A percentile compares a stretch with the other conserved stretches of the same genome.
Evolutionary conservation across 441 rosid genomes (phyloP).

Genomic region (Metrosideros polymorpha): DNA sequence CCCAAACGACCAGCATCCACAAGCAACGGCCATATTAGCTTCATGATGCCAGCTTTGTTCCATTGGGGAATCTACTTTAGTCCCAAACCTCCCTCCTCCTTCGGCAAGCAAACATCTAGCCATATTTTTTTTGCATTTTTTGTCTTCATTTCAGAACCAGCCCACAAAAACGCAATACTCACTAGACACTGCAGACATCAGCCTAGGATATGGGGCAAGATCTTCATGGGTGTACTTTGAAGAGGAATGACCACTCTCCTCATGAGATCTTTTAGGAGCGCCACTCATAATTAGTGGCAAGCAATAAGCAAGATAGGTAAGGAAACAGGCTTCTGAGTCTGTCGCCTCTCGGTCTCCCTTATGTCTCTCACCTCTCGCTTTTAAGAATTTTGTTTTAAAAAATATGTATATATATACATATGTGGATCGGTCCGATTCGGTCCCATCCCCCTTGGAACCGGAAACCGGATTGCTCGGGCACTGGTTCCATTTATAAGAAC

Average conservation of each 20-base stretch:
- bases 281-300: conserved; percentile 52
- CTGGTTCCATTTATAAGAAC: too few relatives aligned
- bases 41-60: neutral
- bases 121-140: neutral
- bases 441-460: too few relatives aligned
- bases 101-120: neutral
- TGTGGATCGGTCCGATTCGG: too few relatives aligned
- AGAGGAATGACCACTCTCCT: conserved; percentile 69
- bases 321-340: neutral
- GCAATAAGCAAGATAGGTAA: neutral
- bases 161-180: conserved; percentile 12
- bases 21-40: neutral
- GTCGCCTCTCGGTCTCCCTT: too few relatives aligned
- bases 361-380: too few relatives aligned
- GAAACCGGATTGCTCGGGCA: too few relatives aligned
- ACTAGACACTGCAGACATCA: conserved; percentile 33
- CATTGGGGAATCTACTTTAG: neutral
- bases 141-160: neutral
- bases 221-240: conserved; percentile 75
- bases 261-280: conserved; percentile 82
- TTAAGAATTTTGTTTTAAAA: too few relatives aligned
- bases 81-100: too few relatives aligned
- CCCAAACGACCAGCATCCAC: neutral
- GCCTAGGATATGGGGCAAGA: conserved; percentile 47
- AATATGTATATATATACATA: too few relatives aligned